Base-by-base conservation (phyloP, 1,284 basidiomycete genomes). In the Prillingera fragicola region DNA sequence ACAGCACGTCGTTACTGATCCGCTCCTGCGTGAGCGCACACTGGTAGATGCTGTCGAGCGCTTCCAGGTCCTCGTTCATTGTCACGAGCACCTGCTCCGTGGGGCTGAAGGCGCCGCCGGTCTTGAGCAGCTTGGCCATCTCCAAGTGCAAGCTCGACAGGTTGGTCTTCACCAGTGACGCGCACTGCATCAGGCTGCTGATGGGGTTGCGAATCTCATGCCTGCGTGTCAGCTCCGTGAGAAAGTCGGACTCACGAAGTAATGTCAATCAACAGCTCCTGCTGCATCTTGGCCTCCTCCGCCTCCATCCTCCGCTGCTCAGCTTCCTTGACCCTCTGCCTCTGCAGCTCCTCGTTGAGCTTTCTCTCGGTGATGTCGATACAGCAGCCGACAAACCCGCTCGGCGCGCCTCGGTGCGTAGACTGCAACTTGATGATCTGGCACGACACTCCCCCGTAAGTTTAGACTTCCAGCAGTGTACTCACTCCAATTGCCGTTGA, bases 1-100 rank as follows among this genome's bases (percentile, higher is more conserved):
- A 72, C 14, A 74, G 58, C 7, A 74, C 69, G 44, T 75, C 73
- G 43, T 74, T 73, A 27, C 66, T 66, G 37, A 74, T 73, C 26
- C 71, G 59, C 48, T 73, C 71, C 56, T 74, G 73, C 12, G 69
- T 57, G 18, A 73, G 51, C 23, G 72, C 72, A 43, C 64, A 66
- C 41, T 66, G 64, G 41, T 69, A 67, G 33, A 70, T 65, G 40
- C 63, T 64, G 43, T 67, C 67, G 33, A 67, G 42, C 2, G 65
- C 62, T 8, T 69, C 70, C 6, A 73, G 51, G 49, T 69, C 70
- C 36, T 73, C 71, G 13, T 68, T 62, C 41, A 72, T 67, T 17
- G 60, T 66, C 29, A 48, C 54, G 23, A 73, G 38, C 6, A 73
- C 50, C 36, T 64, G 62, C 15, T 54, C 38, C 3, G 63, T 62